phyloP scores from a whole-genome alignment of 805 yeast genomes.

The Yarrowia sp. region DNA sequence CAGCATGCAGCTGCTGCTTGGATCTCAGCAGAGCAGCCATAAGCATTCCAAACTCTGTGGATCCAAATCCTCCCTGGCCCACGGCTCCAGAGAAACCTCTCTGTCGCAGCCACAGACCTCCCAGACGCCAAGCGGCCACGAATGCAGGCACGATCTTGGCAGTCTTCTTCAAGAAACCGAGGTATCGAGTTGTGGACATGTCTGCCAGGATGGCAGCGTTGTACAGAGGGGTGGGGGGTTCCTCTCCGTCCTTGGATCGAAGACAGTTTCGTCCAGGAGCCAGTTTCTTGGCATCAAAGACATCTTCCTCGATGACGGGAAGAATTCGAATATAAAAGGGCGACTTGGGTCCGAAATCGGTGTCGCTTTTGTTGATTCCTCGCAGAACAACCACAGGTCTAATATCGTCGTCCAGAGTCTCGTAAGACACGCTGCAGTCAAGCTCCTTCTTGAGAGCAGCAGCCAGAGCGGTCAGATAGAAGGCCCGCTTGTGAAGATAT shows the following conservation, averaged over 20 bases:
- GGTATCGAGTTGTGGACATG: slow-evolving; percentile 61
- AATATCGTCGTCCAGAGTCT: slow-evolving; percentile 72
- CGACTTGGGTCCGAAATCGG: slow-evolving; percentile 45
- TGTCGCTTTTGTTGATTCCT: slow-evolving; percentile 17
- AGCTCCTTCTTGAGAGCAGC: slow-evolving; percentile 49
- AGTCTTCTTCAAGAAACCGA: slow-evolving; percentile 71
- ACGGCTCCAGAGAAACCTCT: slow-evolving; percentile 69
- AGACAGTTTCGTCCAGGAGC: slow-evolving; percentile 79
- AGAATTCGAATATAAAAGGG: slow-evolving; percentile 69
- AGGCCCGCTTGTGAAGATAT: slow-evolving; percentile 84
- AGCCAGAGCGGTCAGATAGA: slow-evolving; percentile 76
- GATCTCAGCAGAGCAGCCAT: slow-evolving; percentile 73
- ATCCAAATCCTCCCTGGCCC: slow-evolving; percentile 81
- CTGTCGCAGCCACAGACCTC: slow-evolving; percentile 86
- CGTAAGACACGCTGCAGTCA: slow-evolving; percentile 57
- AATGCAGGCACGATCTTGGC: slow-evolving; percentile 76
- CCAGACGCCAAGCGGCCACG: slow-evolving; percentile 80
- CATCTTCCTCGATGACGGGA: slow-evolving; percentile 65
- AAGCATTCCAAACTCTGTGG: slow-evolving; percentile 78
- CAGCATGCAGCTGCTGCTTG: slow-evolving; percentile 75
- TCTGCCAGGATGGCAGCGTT: slow-evolving; percentile 76
- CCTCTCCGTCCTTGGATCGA: slow-evolving; percentile 51
- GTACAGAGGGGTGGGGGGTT: slow-evolving; percentile 77
- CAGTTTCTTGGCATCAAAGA: slow-evolving; percentile 72
- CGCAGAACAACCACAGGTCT: slow-evolving; percentile 65